Evolutionary conservation across 2,329 filamentous ascomycete genomes (phyloP).

Genomic region (Penicillium thymicola): DNA sequence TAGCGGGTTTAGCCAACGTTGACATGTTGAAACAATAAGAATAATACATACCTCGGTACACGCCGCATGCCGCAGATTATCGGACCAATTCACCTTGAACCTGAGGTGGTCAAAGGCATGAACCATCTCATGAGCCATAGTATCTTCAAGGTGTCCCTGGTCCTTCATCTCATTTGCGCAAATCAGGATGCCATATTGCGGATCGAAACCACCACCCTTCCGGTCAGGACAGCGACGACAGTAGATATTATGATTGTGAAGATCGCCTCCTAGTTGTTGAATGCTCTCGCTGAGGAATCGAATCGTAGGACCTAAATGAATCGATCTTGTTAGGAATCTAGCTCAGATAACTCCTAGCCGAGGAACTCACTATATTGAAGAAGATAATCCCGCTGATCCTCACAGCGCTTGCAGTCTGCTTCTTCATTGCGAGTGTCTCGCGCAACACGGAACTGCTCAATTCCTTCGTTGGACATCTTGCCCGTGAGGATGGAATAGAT

Average conservation of each 20-base stretch:
- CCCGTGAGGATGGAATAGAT: conserved; percentile 80
- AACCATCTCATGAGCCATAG: conserved; percentile 94
- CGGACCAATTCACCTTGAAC: conserved; percentile 83
- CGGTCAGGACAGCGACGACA: conserved; percentile 75
- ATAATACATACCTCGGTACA: conserved; percentile 72
- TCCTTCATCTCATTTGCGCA: conserved; percentile 89
- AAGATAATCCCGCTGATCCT: conserved; percentile 77
- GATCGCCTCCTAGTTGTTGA: conserved; percentile 68
- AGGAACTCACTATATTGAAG: conserved; percentile 63
- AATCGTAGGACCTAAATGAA: conserved; percentile 63
- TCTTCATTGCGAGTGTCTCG: conserved; percentile 73
- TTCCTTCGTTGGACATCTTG: conserved; percentile 64
- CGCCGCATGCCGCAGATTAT: conserved; percentile 81
- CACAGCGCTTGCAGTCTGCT: conserved; percentile 75
- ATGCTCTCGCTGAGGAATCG: conserved; percentile 84
- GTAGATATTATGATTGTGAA: conserved; percentile 71
- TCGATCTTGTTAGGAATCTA: conserved; percentile 1
- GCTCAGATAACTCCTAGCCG: neutral
- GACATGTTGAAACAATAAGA: neutral
- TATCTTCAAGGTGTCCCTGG: conserved; percentile 82
- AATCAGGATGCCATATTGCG: conserved; percentile 80
- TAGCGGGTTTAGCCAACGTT: conserved; percentile 35
- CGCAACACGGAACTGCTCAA: conserved; percentile 72
- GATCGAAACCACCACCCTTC: conserved; percentile 79
- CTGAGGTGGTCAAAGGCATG: conserved; percentile 92